Evolutionary conservation across 306 rosid genomes (phyloP).

Genomic region (Prinsepia uniflora): DNA sequence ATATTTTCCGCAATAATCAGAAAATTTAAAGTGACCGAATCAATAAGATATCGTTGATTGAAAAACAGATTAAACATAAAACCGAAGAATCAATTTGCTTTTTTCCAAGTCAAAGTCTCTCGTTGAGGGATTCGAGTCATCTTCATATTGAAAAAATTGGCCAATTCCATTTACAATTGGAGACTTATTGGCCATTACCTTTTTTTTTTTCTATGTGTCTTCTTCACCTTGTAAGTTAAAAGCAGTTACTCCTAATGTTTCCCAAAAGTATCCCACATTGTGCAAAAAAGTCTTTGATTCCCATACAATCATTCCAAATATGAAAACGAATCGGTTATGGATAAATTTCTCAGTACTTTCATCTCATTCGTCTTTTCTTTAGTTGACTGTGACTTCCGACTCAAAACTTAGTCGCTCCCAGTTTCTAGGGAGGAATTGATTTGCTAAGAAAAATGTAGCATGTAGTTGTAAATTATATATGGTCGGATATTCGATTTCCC

Average conservation of each 20-base stretch:
- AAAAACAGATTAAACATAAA: not conserved
- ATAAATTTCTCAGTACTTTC: not conserved
- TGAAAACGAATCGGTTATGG: not conserved
- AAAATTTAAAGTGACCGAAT: too few relatives aligned
- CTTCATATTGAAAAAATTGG: not conserved
- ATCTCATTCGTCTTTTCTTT: not conserved
- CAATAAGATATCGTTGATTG: too few relatives aligned
- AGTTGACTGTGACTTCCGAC: not conserved
- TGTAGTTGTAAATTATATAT: too few relatives aligned
- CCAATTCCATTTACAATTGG: not conserved
- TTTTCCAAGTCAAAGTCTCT: slow-evolving; percentile 2
- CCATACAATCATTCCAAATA: not conserved
- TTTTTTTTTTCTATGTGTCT: not conserved
- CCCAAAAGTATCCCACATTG: slow-evolving; percentile 11
- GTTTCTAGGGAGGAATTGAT: too few relatives aligned
- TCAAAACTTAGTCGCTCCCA: too few relatives aligned
- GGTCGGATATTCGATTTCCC: too few relatives aligned
- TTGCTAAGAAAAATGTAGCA: too few relatives aligned
- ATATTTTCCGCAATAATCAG: too few relatives aligned
- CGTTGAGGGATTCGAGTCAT: not conserved
- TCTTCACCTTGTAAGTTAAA: not conserved
- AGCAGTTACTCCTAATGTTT: slow-evolving; percentile 9
- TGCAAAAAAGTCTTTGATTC: slow-evolving; percentile 18
- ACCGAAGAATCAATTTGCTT: too few relatives aligned
- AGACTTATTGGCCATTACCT: too few relatives aligned